phyloP scores from a whole-genome alignment of 177 flowering plant species.

The Vitis hybrid region DNA sequence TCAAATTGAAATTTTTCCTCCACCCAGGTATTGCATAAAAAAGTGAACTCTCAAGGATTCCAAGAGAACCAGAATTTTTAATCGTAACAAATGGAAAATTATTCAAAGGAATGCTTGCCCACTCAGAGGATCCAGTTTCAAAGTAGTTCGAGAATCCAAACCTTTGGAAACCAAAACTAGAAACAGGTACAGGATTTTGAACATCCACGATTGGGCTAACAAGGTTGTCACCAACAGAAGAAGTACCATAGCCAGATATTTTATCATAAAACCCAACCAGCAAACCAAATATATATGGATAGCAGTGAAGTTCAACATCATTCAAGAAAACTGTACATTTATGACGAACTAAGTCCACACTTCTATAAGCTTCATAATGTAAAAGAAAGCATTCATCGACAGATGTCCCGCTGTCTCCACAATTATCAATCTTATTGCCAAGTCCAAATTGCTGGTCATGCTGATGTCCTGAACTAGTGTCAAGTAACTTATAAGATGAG shows the following conservation, averaged over 20 bases:
- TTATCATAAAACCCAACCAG: constrained; percentile 44
- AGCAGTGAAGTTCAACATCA: constrained; percentile 71
- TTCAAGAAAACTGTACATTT: constrained; percentile 34
- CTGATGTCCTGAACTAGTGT: constrained; percentile 19
- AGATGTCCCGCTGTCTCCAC: constrained; percentile 18
- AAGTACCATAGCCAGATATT: constrained; percentile 25
- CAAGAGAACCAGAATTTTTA: constrained; percentile 35
- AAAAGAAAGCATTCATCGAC: constrained; percentile 47
- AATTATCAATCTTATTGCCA: constrained; percentile 10
- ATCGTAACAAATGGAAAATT: constrained; percentile 64
- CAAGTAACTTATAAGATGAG: constrained; percentile 33
- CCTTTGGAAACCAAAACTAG: constrained; percentile 28
- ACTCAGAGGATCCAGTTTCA: constrained; percentile 37
- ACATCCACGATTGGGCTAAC: constrained; percentile 9
- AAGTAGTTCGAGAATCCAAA: constrained; percentile 68
- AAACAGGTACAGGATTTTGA: constrained; percentile 11
- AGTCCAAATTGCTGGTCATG: constrained; percentile 16
- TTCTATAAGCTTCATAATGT: constrained; percentile 41
- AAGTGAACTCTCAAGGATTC: constrained; percentile 48
- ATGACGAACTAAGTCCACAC: constrained; percentile 14
- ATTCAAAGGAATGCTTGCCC: constrained; percentile 46
- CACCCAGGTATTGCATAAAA: constrained; percentile 40
- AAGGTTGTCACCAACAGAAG: constrained; percentile 22
- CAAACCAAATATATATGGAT: constrained; percentile 53
- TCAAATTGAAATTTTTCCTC: constrained; percentile 39